phyloP scores from a whole-genome alignment of 1,139 yeast species.

The Yamadazyma sp. region DNA sequence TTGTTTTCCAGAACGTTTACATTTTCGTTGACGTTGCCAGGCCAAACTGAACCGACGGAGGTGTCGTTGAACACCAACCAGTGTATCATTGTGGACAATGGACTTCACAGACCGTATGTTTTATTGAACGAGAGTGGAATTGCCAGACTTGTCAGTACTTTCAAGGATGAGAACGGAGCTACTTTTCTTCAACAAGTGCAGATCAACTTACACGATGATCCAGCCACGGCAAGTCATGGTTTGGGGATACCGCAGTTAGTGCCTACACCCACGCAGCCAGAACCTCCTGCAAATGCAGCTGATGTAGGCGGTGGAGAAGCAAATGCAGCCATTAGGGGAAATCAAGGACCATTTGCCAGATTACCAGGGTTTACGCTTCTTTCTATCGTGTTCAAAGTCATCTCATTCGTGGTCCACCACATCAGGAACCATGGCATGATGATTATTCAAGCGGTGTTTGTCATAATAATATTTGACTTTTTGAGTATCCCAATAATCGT shows the following conservation, averaged over 20 bases:
- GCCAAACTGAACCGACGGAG: constrained; percentile 11
- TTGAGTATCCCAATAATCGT: neutral
- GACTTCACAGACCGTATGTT: constrained; percentile 36
- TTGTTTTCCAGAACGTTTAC: constrained; percentile 22
- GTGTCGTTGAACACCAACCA: constrained; percentile 38
- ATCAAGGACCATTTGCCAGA: neutral
- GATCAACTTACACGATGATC: constrained; percentile 13
- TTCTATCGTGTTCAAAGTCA: neutral
- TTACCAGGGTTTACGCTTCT: neutral
- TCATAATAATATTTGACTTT: neutral
- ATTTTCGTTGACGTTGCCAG: constrained; percentile 18
- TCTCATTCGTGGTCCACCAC: neutral
- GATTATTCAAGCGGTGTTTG: neutral
- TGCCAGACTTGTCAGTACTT: constrained; percentile 24
- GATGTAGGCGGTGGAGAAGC: neutral
- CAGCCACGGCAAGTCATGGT: neutral
- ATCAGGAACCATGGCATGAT: neutral
- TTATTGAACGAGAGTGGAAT: constrained; percentile 37
- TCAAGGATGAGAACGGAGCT: constrained; percentile 15
- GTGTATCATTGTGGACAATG: constrained; percentile 42
- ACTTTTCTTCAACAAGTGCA: constrained; percentile 24
- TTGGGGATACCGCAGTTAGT: too few relatives aligned
- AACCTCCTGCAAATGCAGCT: neutral
- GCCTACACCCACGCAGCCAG: neutral
- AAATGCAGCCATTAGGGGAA: neutral